Conservation (phyloP, 2,329 filamentous ascomycete genomes). For the Lachnellula willkommii region DNA sequence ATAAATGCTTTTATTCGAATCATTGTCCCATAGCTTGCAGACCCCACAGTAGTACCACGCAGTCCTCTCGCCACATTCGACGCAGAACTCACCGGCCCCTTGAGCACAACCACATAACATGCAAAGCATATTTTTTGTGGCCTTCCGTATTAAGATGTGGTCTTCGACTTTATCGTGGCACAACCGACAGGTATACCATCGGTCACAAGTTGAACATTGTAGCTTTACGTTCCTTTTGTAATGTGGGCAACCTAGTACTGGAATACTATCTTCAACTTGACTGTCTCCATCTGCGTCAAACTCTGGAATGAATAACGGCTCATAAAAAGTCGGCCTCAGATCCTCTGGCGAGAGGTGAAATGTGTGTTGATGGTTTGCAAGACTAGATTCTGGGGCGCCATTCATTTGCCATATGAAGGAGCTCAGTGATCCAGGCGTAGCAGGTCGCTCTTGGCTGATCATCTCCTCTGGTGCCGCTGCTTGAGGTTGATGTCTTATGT, state of each 20-base stretch:
- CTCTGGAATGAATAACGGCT: slow-evolving; percentile 47
- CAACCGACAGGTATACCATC: slow-evolving; percentile 92
- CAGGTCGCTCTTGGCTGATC: slow-evolving; percentile 37
- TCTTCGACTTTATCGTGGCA: slow-evolving; percentile 84
- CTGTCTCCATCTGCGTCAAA: slow-evolving; percentile 40
- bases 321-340: slow-evolving; percentile 58
- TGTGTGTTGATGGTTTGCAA: slow-evolving; percentile 28
- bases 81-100: slow-evolving; percentile 70
- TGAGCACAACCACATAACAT: slow-evolving; percentile 91
- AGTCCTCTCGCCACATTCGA: slow-evolving; percentile 67
- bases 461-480: slow-evolving; percentile 25
- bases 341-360: slow-evolving; percentile 56
- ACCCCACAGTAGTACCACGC: slow-evolving; percentile 90
- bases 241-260: slow-evolving; percentile 74
- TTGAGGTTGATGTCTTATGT: slow-evolving; percentile 24
- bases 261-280: slow-evolving; percentile 24
- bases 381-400: slow-evolving; percentile 18
- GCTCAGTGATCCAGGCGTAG: slow-evolving; percentile 43
- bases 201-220: slow-evolving; percentile 82
- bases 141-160: slow-evolving; percentile 71
- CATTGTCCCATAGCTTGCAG: slow-evolving; percentile 97
- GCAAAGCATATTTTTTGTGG: slow-evolving; percentile 93
- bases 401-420: slow-evolving; percentile 54
- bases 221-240: slow-evolving; percentile 95
- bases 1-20: slow-evolving; percentile 85